phyloP scores from a whole-genome alignment of 495 filamentous ascomycete species.

The Clohesyomyces aquaticus region DNA sequence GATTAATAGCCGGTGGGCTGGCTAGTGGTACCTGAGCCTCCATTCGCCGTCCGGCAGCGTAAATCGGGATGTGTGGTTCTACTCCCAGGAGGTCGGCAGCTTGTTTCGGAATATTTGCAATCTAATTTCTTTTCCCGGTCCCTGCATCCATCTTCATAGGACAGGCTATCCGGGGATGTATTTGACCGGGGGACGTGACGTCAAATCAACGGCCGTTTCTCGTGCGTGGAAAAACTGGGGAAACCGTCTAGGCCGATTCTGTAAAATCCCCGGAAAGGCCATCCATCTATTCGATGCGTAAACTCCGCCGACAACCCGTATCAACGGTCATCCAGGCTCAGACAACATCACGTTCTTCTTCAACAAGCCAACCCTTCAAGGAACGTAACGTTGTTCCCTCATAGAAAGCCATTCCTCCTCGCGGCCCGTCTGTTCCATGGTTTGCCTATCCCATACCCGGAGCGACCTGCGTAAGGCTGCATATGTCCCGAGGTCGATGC shows the following conservation, averaged over 20 bases:
- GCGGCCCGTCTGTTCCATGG: too few relatives aligned
- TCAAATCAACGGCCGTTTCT: neutral
- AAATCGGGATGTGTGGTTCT: slow-evolving; percentile 9
- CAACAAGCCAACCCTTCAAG: too few relatives aligned
- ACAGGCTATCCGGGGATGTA: neutral
- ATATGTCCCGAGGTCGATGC: too few relatives aligned
- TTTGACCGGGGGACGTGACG: neutral
- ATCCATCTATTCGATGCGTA: too few relatives aligned
- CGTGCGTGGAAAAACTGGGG: neutral
- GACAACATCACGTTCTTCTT: slow-evolving; percentile 7
- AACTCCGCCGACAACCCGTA: too few relatives aligned
- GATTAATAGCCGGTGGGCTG: slow-evolving; percentile 15
- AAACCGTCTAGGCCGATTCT: neutral
- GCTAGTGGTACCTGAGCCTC: slow-evolving; percentile 16
- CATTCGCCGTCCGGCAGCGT: slow-evolving; percentile 16
- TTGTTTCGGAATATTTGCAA: slow-evolving; percentile 16
- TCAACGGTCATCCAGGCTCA: slow-evolving; percentile 9
- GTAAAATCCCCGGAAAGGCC: neutral
- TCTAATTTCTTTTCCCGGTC: slow-evolving; percentile 2
- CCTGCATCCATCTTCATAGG: neutral
- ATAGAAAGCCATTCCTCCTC: too few relatives aligned
- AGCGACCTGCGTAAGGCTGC: too few relatives aligned
- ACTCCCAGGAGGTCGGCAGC: slow-evolving; percentile 10
- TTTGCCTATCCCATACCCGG: too few relatives aligned
- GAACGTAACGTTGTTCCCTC: too few relatives aligned